Conservation (phyloP, 208 protist genomes). For the Trypanosoma grayi region DNA sequence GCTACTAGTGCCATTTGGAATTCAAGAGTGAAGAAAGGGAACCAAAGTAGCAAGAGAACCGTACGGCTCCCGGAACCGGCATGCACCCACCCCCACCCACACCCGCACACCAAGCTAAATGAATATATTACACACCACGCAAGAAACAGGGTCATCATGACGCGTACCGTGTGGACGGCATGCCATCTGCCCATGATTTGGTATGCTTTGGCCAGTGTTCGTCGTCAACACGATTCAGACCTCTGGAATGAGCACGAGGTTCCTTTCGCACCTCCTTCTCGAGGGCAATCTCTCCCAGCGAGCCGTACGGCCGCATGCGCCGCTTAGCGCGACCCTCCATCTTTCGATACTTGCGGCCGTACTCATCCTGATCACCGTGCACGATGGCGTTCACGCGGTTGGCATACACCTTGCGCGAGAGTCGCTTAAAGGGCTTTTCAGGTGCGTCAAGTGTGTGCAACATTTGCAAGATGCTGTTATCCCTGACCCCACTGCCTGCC, state of each 20-base stretch:
- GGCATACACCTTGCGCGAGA: constrained; percentile 81
- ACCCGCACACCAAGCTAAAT: too few relatives aligned
- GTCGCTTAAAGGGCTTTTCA: constrained; percentile 67
- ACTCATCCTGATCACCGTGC: constrained; percentile 85
- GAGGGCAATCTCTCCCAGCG: constrained; percentile 65
- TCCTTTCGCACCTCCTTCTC: constrained; percentile 78
- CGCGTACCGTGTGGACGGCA: constrained; percentile 51
- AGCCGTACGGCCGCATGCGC: constrained; percentile 61
- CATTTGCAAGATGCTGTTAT: constrained; percentile 57
- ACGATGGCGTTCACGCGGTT: constrained; percentile 87
- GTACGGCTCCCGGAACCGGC: too few relatives aligned
- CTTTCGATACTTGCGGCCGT: constrained; percentile 71
- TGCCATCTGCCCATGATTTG: constrained; percentile 48
- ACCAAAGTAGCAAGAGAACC: too few relatives aligned
- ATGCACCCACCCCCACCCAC: too few relatives aligned
- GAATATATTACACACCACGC: not conserved
- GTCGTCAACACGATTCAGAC: constrained; percentile 45
- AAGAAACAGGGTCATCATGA: constrained; percentile 13
- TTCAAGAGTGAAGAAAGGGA: too few relatives aligned
- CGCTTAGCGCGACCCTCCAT: constrained; percentile 43
- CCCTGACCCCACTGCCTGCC: not conserved
- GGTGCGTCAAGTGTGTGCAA: constrained; percentile 36
- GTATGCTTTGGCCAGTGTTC: constrained; percentile 58
- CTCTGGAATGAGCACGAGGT: constrained; percentile 44
- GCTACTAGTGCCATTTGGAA: too few relatives aligned